Evolutionary conservation across 108 stramenopile species (phyloP).

Genomic region (Mayamaea pseudoterrestris): DNA sequence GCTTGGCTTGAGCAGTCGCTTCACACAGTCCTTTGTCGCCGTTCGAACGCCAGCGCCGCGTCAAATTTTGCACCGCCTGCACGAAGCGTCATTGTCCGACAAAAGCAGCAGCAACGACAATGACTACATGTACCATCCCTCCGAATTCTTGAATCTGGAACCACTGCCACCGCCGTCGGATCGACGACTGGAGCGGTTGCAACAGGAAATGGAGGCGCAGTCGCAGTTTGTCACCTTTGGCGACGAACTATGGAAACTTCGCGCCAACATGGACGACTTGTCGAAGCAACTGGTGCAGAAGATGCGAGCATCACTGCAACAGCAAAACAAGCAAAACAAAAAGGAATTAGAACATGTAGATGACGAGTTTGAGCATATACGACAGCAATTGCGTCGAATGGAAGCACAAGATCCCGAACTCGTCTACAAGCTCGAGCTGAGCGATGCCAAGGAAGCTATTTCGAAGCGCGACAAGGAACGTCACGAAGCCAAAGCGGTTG

Average conservation of each 20-base stretch:
- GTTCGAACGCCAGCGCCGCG: too few relatives aligned
- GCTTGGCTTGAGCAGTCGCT: too few relatives aligned
- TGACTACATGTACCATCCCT: too few relatives aligned
- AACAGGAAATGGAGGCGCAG: constrained; percentile 11
- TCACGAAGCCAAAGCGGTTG: constrained; percentile 17
- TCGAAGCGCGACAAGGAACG: constrained; percentile 8
- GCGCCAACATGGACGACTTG: constrained; percentile 15
- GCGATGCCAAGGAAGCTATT: constrained; percentile 19
- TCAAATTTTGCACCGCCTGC: too few relatives aligned
- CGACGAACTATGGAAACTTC: constrained; percentile 40
- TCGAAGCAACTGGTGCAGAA: constrained; percentile 19
- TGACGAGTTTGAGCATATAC: constrained; percentile 15
- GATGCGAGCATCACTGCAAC: too few relatives aligned
- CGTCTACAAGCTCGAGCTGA: constrained; percentile 27
- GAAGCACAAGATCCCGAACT: constrained; percentile 38
- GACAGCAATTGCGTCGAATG: constrained; percentile 21
- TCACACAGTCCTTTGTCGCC: too few relatives aligned
- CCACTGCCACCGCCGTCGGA: constrained; percentile 13
- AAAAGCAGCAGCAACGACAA: too few relatives aligned
- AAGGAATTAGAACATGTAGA: too few relatives aligned
- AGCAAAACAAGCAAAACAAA: constrained; percentile 6
- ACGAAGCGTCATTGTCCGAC: too few relatives aligned
- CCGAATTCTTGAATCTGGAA: constrained; percentile 31
- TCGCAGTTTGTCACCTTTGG: constrained; percentile 33
- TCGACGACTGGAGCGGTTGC: constrained; percentile 19